Percentiles rank a stretch among this genome's conserved stretches.
These are phyloP conservation scores for Aspergillus cristatus DNA, from an alignment of 495 filamentous ascomycete genomes.

Conservation along the genomic window DNA sequence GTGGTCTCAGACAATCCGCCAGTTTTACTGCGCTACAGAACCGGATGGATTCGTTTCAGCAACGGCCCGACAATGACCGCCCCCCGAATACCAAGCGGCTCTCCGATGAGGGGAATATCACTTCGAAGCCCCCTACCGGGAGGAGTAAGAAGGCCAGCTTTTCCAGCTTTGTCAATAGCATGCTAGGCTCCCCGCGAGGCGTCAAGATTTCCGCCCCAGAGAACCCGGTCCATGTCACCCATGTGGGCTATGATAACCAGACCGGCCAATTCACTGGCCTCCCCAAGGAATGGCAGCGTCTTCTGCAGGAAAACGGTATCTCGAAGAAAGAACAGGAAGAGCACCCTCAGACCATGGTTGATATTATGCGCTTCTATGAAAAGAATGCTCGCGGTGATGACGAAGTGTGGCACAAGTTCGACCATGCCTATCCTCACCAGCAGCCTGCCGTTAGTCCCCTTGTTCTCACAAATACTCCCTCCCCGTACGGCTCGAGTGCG, in stretches of 20 bases:
- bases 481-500: slow-evolving; percentile 7
- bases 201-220: slow-evolving; percentile 92
- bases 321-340: slow-evolving; percentile 92
- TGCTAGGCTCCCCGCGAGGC: slow-evolving; percentile 81
- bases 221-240: slow-evolving; percentile 95
- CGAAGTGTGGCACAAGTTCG: slow-evolving; percentile 91
- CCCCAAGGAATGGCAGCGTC: slow-evolving; percentile 94
- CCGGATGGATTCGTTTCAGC: slow-evolving; percentile 45
- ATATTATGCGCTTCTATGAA: slow-evolving; percentile 94
- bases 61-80: slow-evolving; percentile 27
- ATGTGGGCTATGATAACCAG: slow-evolving; percentile 93
- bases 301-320: slow-evolving; percentile 92
- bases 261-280: slow-evolving; percentile 96
- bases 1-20: slow-evolving; percentile 64
- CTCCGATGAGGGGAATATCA: slow-evolving; percentile 69
- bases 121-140: slow-evolving; percentile 45
- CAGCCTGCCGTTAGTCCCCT: slow-evolving; percentile 37
- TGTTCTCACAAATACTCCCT: slow-evolving; percentile 6
- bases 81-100: slow-evolving; percentile 61
- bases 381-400: slow-evolving; percentile 80
- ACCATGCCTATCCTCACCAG: slow-evolving; percentile 61
- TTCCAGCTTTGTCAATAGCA: slow-evolving; percentile 87
- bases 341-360: slow-evolving; percentile 86
- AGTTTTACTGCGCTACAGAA: slow-evolving; percentile 63
- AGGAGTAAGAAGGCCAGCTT: slow-evolving; percentile 86